Conservation (phyloP, 805 yeast genomes). For the Trichomonascus vanleenenianus region DNA sequence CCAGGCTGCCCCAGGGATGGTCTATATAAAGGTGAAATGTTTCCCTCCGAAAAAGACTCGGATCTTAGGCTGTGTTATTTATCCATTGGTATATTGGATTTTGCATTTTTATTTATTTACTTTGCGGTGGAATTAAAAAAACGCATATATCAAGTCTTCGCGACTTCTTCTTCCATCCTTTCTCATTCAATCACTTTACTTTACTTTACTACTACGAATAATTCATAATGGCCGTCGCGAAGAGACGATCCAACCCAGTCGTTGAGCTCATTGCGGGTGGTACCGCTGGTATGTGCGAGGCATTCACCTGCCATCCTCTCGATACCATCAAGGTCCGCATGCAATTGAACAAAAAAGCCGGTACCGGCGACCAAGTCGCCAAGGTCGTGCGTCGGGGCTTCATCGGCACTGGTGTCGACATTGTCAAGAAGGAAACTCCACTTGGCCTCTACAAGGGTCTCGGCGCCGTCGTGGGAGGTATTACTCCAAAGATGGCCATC, state of each 20-base stretch:
- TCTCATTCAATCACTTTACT: not conserved
- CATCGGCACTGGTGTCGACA: conserved; percentile 67
- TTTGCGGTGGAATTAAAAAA: too few species aligned
- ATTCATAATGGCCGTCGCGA: conserved; percentile 9
- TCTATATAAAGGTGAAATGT: too few species aligned
- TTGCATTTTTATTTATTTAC: not conserved
- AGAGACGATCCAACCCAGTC: conserved; percentile 20
- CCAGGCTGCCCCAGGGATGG: too few species aligned
- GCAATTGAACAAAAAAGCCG: conserved; percentile 61
- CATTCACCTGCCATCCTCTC: conserved; percentile 96
- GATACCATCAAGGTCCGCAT: conserved; percentile 96
- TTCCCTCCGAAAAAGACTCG: too few species aligned
- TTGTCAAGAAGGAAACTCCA: conserved; percentile 72
- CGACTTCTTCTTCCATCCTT: not conserved
- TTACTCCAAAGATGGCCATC: conserved; percentile 97
- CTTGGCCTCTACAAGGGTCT: conserved; percentile 89
- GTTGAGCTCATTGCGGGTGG: conserved; percentile 73
- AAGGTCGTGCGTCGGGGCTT: conserved; percentile 66
- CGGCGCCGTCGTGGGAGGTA: conserved; percentile 95
- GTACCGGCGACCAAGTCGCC: conserved; percentile 5
- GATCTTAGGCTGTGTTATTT: too few species aligned
- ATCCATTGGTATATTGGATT: too few species aligned
- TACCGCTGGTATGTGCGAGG: conserved; percentile 94
- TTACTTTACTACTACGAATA: not conserved
- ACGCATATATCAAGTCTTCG: not conserved